Base-by-base conservation (phyloP, 345 rosid genomes). In the Eucalyptus regnans region DNA sequence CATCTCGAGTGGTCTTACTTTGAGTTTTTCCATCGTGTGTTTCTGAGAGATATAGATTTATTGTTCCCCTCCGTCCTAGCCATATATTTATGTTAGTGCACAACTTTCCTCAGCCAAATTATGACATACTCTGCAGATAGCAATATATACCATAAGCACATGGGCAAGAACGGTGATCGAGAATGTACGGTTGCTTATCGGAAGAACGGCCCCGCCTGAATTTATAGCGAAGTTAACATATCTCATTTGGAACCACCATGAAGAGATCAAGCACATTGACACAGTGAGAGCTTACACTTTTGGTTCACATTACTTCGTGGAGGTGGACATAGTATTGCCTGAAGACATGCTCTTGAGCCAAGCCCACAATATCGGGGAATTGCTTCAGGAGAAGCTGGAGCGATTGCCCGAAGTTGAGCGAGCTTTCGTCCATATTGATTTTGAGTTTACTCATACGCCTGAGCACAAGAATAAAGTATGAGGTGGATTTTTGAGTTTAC, bases 381-480 rank as follows among this genome's bases (percentile, higher is more conserved):
- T 93, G n/a, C 94, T 96, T 12, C 97, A 96, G 58, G 98, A 94
- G 93, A 96, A 96, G 93, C 97, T 96, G 9, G 99, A 96, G 91
- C 94, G 94, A 86, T 92, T 95, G 60, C 94, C 97, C n/a, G 94
- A 96, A 89, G 96, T 96, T 7, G 99, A 95, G 90, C 92, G 98
- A 87, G 99, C 98, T 80, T 96, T 96, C 43, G 99, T 96, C 51
- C 98, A 96, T 87, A 95, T 96, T 16, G 99, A 96, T 91, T 96
- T 96, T 87, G 99, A 96, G 95, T 96, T 91, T 50, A 93, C 96
- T 71, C 99, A 96, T 46, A 88, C 92, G 56, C 99, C 98, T 43
- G 98, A 96, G 80, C 99, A 97, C 92, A 95, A 95, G 86, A 87
- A 81, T 91, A 93, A 91, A 89, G 92, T 89, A 9, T 92, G 88